Percentiles rank a stretch among this genome's conserved stretches.
phyloP scores from a whole-genome alignment of 2,329 filamentous ascomycete genomes.

The Blastomyces silverae region DNA sequence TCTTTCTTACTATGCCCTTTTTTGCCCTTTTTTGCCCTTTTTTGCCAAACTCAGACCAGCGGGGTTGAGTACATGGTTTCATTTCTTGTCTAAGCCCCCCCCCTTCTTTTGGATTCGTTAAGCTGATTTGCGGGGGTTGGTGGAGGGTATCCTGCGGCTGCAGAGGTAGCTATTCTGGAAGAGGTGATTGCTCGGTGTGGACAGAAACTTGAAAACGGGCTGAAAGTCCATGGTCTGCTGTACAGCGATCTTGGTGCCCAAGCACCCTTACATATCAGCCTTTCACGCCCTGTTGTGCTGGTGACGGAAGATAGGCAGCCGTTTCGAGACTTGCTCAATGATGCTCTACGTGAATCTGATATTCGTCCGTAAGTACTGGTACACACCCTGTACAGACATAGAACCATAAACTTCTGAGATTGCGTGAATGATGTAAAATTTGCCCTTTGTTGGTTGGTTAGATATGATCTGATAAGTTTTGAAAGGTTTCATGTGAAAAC shows the following conservation, averaged over 20 bases:
- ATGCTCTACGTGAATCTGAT: constrained; percentile 38
- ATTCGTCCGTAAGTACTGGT: constrained; percentile 41
- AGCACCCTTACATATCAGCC: constrained; percentile 79
- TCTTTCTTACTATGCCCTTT: neutral
- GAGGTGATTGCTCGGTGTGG: constrained; percentile 27
- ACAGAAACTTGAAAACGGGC: constrained; percentile 39
- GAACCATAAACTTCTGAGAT: neutral
- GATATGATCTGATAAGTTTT: constrained; percentile 18
- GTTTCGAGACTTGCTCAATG: constrained; percentile 56
- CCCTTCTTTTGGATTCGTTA: constrained; percentile 8
- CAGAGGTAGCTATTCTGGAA: constrained; percentile 31
- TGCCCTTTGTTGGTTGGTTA: neutral
- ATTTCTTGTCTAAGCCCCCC: constrained; percentile 7
- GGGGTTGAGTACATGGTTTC: neutral
- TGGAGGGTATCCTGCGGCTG: constrained; percentile 38
- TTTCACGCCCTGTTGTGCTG: constrained; percentile 75
- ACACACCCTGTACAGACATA: neutral
- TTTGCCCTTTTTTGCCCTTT: neutral
- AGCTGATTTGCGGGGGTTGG: constrained; percentile 19
- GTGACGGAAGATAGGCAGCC: constrained; percentile 61
- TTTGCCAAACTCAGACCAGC: neutral
- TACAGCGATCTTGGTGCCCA: constrained; percentile 70
- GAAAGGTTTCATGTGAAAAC: constrained; percentile 48
- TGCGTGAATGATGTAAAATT: neutral
- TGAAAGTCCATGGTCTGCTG: constrained; percentile 59